Percentiles rank a stretch among this genome's conserved stretches.
These are phyloP conservation scores for Pseudogymnoascus sp. DNA, from an alignment of 2,329 filamentous ascomycete genomes.

Conservation along the genomic window DNA sequence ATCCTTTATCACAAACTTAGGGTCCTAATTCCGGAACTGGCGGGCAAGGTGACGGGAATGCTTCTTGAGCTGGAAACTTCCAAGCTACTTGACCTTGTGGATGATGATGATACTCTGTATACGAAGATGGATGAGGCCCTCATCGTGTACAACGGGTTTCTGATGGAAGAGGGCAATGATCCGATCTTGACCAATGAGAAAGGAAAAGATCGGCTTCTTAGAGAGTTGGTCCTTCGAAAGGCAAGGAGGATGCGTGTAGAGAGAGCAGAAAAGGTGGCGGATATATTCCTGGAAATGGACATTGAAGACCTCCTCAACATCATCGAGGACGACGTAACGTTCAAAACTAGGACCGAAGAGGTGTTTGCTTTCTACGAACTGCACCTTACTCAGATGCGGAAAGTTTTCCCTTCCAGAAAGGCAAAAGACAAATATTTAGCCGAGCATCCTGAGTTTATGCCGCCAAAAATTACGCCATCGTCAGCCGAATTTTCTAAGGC, in stretches of 20 bases:
- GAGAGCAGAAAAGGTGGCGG: background rate
- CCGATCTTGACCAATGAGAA: background rate
- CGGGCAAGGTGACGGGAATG: background rate
- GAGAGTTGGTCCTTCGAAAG: background rate
- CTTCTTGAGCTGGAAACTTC: background rate
- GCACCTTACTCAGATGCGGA: background rate
- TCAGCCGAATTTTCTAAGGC: background rate
- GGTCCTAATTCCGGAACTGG: background rate
- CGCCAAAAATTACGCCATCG: conserved; percentile 1
- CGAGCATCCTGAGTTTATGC: background rate
- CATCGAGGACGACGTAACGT: background rate
- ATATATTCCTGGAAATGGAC: conserved; percentile 6
- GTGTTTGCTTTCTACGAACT: conserved; percentile 6
- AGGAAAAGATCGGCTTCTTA: background rate
- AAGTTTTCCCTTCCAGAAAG: background rate
- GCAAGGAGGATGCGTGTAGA: background rate
- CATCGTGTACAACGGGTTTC: background rate
- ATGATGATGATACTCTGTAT: background rate
- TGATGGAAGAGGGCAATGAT: background rate
- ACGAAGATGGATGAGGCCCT: background rate
- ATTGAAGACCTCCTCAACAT: background rate
- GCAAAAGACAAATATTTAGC: background rate
- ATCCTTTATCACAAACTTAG: background rate
- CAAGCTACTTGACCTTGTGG: background rate
- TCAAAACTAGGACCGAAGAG: background rate